Conservation (phyloP, 2,329 filamentous ascomycete species). For the Cladosporium sp. region DNA sequence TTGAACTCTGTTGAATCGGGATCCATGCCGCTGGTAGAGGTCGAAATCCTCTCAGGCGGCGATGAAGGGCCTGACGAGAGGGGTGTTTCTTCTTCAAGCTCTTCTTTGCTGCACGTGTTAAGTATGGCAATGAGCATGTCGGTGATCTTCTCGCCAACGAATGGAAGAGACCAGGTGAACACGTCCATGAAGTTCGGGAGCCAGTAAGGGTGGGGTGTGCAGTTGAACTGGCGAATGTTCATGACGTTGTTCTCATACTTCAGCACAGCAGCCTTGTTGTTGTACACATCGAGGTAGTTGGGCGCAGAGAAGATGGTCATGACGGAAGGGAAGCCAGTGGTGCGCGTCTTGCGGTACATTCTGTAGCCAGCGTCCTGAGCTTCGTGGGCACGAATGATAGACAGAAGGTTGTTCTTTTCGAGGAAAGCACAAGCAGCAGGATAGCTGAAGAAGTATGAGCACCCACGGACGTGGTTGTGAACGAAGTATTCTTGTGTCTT, state of each 20-base stretch:
- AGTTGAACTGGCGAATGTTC: conserved; percentile 99
- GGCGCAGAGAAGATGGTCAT: conserved; percentile 99
- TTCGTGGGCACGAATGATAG: conserved; percentile 95
- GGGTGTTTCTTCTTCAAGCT: conserved; percentile 84
- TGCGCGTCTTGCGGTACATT: conserved; percentile 98
- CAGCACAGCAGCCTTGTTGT: conserved; percentile 98
- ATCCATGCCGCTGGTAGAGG: conserved; percentile 49
- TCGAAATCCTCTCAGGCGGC: conserved; percentile 56
- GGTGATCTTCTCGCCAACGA: conserved; percentile 96
- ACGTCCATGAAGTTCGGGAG: conserved; percentile 99
- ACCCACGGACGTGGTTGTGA: conserved; percentile 96
- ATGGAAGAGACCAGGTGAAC: conserved; percentile 99
- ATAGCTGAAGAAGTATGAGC: conserved; percentile 99
- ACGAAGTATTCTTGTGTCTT: conserved; percentile 97
- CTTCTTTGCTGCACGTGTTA: conserved; percentile 97
- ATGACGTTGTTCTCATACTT: conserved; percentile 99
- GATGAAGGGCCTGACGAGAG: conserved; percentile 71
- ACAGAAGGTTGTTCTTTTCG: conserved; percentile 97
- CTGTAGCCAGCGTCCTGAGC: conserved; percentile 97
- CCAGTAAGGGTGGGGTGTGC: conserved; percentile 98
- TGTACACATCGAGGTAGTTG: conserved; percentile 98
- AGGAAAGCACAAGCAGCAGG: conserved; percentile 94
- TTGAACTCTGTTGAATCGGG: conserved; percentile 90
- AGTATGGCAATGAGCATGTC: conserved; percentile 99
- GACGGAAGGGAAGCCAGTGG: conserved; percentile 95